These are phyloP conservation scores for Phaeophleospora eucalypticola DNA, from an alignment of 2,329 filamentous ascomycete genomes.

Conservation along the genomic window DNA sequence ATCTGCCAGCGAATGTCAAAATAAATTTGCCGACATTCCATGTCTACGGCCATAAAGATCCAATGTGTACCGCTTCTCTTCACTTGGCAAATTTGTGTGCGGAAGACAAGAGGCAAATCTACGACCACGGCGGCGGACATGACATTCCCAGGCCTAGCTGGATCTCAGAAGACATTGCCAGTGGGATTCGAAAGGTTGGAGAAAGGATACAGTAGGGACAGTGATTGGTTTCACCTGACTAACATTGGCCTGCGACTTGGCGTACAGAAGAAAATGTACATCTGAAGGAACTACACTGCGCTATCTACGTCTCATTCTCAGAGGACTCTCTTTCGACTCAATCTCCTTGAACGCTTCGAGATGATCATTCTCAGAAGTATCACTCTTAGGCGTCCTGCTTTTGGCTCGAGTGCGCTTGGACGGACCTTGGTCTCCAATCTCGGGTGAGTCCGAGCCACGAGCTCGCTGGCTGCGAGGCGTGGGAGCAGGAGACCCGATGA, in stretches of 20 bases:
- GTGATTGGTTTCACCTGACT: background rate
- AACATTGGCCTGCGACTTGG: too few species aligned
- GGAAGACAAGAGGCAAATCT: background rate
- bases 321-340: too few species aligned
- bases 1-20: background rate
- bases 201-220: background rate
- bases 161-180: background rate
- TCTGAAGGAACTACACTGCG: too few species aligned
- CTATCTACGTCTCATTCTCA: too few species aligned
- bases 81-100: background rate
- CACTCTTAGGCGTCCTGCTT: too few species aligned
- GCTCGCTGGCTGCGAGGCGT: too few species aligned
- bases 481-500: too few species aligned
- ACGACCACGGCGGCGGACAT: constrained; percentile 1
- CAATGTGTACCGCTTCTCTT: background rate
- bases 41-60: constrained; percentile 1
- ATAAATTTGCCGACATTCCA: background rate
- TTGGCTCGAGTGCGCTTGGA: too few species aligned
- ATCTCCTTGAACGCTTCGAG: too few species aligned
- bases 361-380: too few species aligned
- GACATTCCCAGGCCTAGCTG: background rate
- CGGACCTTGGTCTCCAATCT: too few species aligned
- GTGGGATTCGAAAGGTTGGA: background rate
- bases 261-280: background rate
- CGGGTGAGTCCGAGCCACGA: too few species aligned